These are phyloP conservation scores for Fusarium sp. DNA, from an alignment of 2,329 filamentous ascomycete species.

Conservation along the genomic window DNA sequence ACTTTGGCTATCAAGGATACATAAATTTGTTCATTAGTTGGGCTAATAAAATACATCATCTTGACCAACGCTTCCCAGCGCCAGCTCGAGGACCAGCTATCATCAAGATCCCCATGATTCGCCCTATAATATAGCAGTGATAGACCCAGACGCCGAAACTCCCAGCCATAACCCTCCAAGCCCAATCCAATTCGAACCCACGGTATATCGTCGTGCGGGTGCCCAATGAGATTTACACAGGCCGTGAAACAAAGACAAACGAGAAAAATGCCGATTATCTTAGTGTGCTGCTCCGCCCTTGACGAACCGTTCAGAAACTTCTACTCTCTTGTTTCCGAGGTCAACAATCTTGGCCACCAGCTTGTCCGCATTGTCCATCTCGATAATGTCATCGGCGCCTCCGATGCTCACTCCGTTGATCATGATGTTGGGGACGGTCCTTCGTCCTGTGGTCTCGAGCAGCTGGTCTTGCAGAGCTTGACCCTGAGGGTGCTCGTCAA, in stretches of 20 bases:
- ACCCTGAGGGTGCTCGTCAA: slow-evolving; percentile 85
- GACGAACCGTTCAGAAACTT: slow-evolving; percentile 62
- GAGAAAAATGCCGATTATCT: slow-evolving; percentile 1
- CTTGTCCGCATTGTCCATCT: slow-evolving; percentile 74
- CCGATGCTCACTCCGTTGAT: slow-evolving; percentile 91
- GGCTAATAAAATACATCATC: slow-evolving; percentile 22
- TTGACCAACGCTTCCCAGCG: slow-evolving; percentile 4
- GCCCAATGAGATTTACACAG: slow-evolving; percentile 22
- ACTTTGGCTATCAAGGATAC: neutral
- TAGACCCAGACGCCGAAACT: slow-evolving; percentile 33
- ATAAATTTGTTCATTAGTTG: slow-evolving; percentile 13
- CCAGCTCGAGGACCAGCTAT: neutral
- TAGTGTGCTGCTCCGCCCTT: slow-evolving; percentile 21
- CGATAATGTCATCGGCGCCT: slow-evolving; percentile 86
- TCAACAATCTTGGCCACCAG: slow-evolving; percentile 78
- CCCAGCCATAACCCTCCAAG: slow-evolving; percentile 26
- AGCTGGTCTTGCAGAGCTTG: slow-evolving; percentile 78
- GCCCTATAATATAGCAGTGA: slow-evolving; percentile 16
- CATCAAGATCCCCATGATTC: slow-evolving; percentile 1
- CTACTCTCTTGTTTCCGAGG: slow-evolving; percentile 76
- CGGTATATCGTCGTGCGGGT: slow-evolving; percentile 19
- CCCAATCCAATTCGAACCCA: slow-evolving; percentile 24
- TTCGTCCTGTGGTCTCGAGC: slow-evolving; percentile 78
- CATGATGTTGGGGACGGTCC: slow-evolving; percentile 92
- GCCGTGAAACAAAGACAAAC: slow-evolving; percentile 11